phyloP scores from a whole-genome alignment of 495 filamentous ascomycete species.

The Xylaria venustula region DNA sequence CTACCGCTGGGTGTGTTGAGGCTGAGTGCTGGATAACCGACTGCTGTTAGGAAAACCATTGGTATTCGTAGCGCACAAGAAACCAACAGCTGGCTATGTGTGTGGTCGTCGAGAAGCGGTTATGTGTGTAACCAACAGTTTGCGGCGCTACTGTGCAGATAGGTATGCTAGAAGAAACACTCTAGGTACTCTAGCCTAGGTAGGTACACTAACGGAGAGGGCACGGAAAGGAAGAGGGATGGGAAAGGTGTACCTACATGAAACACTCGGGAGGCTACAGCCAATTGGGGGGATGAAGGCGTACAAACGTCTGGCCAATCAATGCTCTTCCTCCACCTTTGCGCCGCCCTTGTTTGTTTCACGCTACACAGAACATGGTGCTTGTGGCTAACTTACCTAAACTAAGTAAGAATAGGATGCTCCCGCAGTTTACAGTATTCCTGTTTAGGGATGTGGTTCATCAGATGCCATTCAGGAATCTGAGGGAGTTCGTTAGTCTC shows the following conservation, averaged over 20 bases:
- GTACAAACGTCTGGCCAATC: conserved; percentile 1
- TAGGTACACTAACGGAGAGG: too few species aligned
- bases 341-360: conserved; percentile 7
- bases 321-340: background rate
- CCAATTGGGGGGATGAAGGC: background rate
- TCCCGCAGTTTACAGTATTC: background rate
- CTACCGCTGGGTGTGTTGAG: background rate
- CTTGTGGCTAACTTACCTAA: too few species aligned
- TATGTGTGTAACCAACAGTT: too few species aligned
- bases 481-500: background rate
- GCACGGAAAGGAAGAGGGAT: background rate
- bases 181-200: too few species aligned
- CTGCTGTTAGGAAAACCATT: too few species aligned
- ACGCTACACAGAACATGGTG: background rate
- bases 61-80: too few species aligned
- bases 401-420: too few species aligned
- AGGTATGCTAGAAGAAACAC: too few species aligned
- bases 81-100: too few species aligned
- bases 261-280: background rate
- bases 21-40: too few species aligned
- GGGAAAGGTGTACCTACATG: conserved; percentile 3
- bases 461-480: background rate
- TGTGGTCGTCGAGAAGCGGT: too few species aligned
- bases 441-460: background rate
- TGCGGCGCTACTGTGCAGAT: too few species aligned